These are phyloP conservation scores for Rhipidocladum racemiflorum DNA, from an alignment of 176 grass and related monocot genomes.

Conservation along the genomic window DNA sequence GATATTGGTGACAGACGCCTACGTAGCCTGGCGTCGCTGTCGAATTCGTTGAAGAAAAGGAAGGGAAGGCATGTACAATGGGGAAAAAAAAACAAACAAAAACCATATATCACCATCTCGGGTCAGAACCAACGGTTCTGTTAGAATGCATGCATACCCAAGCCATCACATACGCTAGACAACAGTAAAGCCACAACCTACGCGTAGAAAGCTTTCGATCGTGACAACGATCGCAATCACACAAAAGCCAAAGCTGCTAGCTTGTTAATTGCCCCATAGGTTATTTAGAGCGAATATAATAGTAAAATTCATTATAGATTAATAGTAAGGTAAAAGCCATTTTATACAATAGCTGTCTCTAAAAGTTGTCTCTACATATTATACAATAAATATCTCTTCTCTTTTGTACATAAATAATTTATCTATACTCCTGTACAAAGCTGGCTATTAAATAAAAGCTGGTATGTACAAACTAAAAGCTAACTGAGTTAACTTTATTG, in stretches of 20 bases:
- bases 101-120: background rate
- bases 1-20: background rate
- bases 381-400: too few relatives aligned
- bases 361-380: too few relatives aligned
- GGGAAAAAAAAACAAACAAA: background rate
- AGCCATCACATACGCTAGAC: background rate
- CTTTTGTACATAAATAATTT: too few relatives aligned
- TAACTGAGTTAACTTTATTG: too few relatives aligned
- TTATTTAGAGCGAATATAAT: too few relatives aligned
- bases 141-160: background rate
- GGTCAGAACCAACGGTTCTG: constrained; percentile 2
- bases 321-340: too few relatives aligned
- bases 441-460: too few relatives aligned
- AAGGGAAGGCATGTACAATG: background rate
- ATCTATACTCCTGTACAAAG: too few relatives aligned
- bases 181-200: background rate
- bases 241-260: background rate
- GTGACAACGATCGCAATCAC: background rate
- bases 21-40: background rate
- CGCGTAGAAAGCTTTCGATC: background rate
- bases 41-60: background rate
- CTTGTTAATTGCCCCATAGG: too few relatives aligned
- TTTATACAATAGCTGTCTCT: too few relatives aligned
- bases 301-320: too few relatives aligned
- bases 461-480: too few relatives aligned